These are phyloP conservation scores for Cyberlindnera subsufficiens DNA, from an alignment of 805 yeast genomes.

Conservation along the genomic window DNA sequence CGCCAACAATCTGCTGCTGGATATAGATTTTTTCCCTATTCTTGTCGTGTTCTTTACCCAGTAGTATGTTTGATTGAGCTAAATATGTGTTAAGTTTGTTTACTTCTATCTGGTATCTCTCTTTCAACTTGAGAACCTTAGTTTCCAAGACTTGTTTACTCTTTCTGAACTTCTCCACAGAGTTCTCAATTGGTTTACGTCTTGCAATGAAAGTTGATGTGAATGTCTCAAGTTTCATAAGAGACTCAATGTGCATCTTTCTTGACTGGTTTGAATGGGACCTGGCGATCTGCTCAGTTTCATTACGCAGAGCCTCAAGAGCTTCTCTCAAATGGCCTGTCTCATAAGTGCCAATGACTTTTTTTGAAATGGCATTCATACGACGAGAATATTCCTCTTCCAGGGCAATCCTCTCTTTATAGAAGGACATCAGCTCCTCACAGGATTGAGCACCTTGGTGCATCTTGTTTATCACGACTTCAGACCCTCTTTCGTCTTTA, in stretches of 20 bases:
- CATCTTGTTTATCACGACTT: slow-evolving; percentile 48
- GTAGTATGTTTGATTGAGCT: slow-evolving; percentile 59
- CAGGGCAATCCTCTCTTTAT: slow-evolving; percentile 50
- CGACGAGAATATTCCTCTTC: slow-evolving; percentile 70
- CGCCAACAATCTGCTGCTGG: slow-evolving; percentile 35
- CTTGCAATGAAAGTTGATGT: slow-evolving; percentile 44
- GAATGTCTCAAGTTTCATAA: slow-evolving; percentile 48
- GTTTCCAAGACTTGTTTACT: slow-evolving; percentile 35
- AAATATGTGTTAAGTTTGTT: slow-evolving; percentile 50
- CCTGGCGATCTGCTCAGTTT: slow-evolving; percentile 53
- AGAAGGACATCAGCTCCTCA: slow-evolving; percentile 42
- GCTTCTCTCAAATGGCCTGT: slow-evolving; percentile 55
- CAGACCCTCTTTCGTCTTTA: slow-evolving; percentile 53
- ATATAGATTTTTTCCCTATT: slow-evolving; percentile 50
- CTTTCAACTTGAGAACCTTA: slow-evolving; percentile 34
- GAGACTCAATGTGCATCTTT: slow-evolving; percentile 47
- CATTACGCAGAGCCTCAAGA: slow-evolving; percentile 50
- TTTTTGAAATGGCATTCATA: slow-evolving; percentile 44
- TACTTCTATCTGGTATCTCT: slow-evolving; percentile 53
- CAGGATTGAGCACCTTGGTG: slow-evolving; percentile 54
- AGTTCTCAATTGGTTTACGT: slow-evolving; percentile 50
- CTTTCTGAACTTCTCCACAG: slow-evolving; percentile 47
- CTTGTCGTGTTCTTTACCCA: slow-evolving; percentile 68
- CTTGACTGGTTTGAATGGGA: slow-evolving; percentile 48
- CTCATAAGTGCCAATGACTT: slow-evolving; percentile 49